phyloP scores from a whole-genome alignment of 2,329 filamentous ascomycete species.

The Trichoderma simmonsii region DNA sequence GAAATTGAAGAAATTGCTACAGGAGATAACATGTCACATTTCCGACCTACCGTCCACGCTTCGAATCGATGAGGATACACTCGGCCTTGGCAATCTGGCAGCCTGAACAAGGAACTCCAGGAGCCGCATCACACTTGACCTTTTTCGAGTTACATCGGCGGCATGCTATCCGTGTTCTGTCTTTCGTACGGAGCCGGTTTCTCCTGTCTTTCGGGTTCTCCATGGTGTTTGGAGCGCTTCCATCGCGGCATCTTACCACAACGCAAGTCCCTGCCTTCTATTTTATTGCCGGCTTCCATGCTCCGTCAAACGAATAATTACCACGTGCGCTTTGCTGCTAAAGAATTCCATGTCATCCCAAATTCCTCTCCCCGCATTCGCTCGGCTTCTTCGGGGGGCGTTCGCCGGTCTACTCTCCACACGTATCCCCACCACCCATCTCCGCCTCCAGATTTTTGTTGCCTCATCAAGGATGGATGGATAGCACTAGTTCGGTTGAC shows the following conservation, averaged over 20 bases:
- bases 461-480: not conserved
- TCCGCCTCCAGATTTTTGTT: not conserved
- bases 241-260: not conserved
- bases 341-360: not conserved
- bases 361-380: not conserved
- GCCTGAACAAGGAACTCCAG: constrained; percentile 6
- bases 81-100: not conserved
- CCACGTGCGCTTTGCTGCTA: not conserved
- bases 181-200: not conserved
- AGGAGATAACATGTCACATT: not conserved
- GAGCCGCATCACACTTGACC: constrained; percentile 3
- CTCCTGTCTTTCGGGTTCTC: not conserved
- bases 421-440: not conserved
- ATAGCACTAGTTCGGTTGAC: not conserved
- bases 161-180: constrained; percentile 2
- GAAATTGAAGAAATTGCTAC: not conserved
- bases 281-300: not conserved
- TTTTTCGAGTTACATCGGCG: constrained; percentile 5
- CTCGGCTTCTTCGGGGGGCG: constrained; percentile 1
- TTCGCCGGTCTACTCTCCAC: not conserved
- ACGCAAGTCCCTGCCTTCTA: not conserved
- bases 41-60: not conserved
- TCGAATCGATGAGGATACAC: not conserved
- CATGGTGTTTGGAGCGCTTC: not conserved
- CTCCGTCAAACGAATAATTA: not conserved